Conservation (phyloP, 257 asterid genomes). For the Nicotiana knightiana region DNA sequence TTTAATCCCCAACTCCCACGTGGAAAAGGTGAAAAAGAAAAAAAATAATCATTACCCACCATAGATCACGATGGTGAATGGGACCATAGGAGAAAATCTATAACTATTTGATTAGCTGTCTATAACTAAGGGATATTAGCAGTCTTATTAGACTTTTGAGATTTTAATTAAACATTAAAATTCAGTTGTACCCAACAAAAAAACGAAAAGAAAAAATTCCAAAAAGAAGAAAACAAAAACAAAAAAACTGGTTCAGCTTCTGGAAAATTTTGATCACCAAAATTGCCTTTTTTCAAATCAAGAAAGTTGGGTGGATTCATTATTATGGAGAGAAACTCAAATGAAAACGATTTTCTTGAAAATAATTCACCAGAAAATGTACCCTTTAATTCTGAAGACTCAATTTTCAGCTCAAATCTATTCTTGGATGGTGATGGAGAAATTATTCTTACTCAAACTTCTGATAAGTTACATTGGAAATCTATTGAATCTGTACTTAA, state of each 20-base stretch:
- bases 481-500: constrained; percentile 33
- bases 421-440: constrained; percentile 65
- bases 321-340: constrained; percentile 42
- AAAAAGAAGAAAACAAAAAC: background rate
- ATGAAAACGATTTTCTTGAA: constrained; percentile 31
- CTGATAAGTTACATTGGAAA: constrained; percentile 66
- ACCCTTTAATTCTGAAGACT: constrained; percentile 26
- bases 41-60: no score
- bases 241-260: background rate
- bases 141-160: background rate
- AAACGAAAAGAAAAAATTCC: background rate
- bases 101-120: no score
- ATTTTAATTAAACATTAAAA: background rate
- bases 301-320: background rate
- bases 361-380: constrained; percentile 31
- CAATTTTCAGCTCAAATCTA: constrained; percentile 43
- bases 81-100: background rate
- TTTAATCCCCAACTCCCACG: background rate
- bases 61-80: background rate
- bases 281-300: background rate
- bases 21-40: background rate
- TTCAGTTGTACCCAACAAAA: background rate
- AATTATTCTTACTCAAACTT: constrained; percentile 52
- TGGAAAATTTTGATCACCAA: background rate
- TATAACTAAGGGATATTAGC: background rate